A percentile compares a stretch with the other conserved stretches of the same genome.
phyloP scores from a whole-genome alignment of 192 early-diverging fungal species.

The Entomortierella chlamydospora region DNA sequence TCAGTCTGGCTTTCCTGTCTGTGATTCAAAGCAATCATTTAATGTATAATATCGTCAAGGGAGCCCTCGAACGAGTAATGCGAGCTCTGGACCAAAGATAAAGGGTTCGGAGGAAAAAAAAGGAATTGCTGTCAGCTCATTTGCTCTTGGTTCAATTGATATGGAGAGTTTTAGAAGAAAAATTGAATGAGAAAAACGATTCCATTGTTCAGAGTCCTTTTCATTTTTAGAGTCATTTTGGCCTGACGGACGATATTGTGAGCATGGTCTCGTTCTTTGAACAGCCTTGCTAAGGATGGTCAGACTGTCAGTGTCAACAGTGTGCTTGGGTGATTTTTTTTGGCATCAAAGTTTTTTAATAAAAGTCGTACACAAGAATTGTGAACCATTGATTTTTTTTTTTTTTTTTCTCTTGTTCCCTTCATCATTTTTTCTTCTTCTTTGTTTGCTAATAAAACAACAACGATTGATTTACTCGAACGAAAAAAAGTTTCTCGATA shows the following conservation, averaged over 20 bases:
- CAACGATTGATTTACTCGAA: too few species aligned
- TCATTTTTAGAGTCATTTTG: constrained; percentile 8
- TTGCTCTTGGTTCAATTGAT: constrained; percentile 33
- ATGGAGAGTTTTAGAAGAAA: constrained; percentile 30
- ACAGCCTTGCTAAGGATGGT: constrained; percentile 22
- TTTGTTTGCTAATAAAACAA: too few species aligned
- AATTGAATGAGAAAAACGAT: constrained; percentile 13
- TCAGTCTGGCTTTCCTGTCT: not conserved
- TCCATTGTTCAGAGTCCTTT: not conserved
- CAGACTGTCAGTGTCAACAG: constrained; percentile 29
- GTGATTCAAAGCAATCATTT: constrained; percentile 55
- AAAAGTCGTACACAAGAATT: too few species aligned
- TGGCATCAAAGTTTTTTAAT: too few species aligned
- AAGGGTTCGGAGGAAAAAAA: constrained; percentile 12
- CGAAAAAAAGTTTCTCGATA: too few species aligned
- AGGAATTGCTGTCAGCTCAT: constrained; percentile 36
- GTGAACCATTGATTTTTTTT: too few species aligned
- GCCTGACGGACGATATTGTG: constrained; percentile 33
- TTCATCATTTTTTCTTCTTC: too few species aligned
- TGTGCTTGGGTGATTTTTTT: not conserved
- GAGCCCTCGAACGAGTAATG: constrained; percentile 81
- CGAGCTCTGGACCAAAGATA: constrained; percentile 75
- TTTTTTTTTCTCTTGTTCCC: too few species aligned
- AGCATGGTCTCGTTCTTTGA: constrained; percentile 16
- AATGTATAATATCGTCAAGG: constrained; percentile 81